These are phyloP conservation scores for Solanum chilense DNA, from an alignment of 257 asterid species.

Conservation along the genomic window DNA sequence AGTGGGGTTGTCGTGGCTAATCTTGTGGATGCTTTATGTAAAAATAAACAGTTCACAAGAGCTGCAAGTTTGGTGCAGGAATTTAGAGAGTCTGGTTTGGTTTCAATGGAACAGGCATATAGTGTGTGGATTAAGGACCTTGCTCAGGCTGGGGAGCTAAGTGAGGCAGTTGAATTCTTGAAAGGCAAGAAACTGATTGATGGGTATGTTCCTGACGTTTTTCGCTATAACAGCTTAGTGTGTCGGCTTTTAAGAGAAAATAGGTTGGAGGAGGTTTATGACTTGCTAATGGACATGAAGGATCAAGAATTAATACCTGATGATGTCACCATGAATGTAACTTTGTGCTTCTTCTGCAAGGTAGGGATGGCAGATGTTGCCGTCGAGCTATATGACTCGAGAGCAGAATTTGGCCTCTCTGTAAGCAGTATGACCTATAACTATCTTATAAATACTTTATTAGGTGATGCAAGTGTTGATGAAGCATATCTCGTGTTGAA, in stretches of 20 bases:
- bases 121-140: constrained; percentile 55
- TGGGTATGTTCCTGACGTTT: constrained; percentile 57
- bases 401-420: constrained; percentile 61
- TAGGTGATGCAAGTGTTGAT: constrained; percentile 41
- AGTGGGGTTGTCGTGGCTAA: constrained; percentile 34
- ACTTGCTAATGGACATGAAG: constrained; percentile 71
- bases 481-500: constrained; percentile 40
- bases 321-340: constrained; percentile 56
- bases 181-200: constrained; percentile 43
- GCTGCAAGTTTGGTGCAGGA: constrained; percentile 48
- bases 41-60: constrained; percentile 39
- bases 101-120: constrained; percentile 43
- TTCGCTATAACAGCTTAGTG: constrained; percentile 48
- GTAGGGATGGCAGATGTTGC: constrained; percentile 67
- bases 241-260: constrained; percentile 59
- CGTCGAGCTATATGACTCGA: constrained; percentile 48
- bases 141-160: constrained; percentile 49
- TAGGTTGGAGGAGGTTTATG: constrained; percentile 56
- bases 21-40: constrained; percentile 56
- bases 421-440: constrained; percentile 65
- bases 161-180: constrained; percentile 54
- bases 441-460: constrained; percentile 59
- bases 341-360: constrained; percentile 75
- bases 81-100: constrained; percentile 27
- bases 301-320: constrained; percentile 43